A percentile compares a stretch with the other conserved stretches of the same genome.
Evolutionary conservation across 352 stramenopile genomes (phyloP).

Genomic region (Pythium sukuiense): DNA sequence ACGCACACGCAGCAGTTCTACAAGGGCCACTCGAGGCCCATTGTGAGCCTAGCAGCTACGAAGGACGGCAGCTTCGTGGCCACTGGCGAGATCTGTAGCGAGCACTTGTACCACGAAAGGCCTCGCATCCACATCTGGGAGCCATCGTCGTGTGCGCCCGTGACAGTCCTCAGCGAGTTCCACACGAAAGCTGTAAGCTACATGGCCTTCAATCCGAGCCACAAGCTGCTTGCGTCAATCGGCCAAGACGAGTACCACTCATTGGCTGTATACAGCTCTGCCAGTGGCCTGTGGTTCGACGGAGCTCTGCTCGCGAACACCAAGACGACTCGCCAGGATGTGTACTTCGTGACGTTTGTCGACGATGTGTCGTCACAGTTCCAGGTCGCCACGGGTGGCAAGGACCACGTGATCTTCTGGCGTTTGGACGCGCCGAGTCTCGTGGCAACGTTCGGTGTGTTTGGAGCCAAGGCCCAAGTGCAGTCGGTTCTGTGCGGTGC

Average conservation of each 20-base stretch:
- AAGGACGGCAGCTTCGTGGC: constrained; percentile 60
- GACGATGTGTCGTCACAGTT: constrained; percentile 46
- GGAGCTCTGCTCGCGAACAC: constrained; percentile 48
- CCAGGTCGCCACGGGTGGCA: constrained; percentile 59
- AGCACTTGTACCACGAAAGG: constrained; percentile 50
- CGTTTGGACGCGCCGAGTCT: constrained; percentile 50
- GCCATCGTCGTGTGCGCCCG: constrained; percentile 46
- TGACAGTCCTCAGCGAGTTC: constrained; percentile 58
- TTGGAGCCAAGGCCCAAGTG: constrained; percentile 54
- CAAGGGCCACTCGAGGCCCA: constrained; percentile 48
- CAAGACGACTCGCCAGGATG: constrained; percentile 47
- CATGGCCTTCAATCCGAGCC: constrained; percentile 50
- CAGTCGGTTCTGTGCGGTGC: constrained; percentile 63
- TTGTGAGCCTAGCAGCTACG: constrained; percentile 50
- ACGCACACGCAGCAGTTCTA: constrained; percentile 75
- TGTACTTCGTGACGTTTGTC: constrained; percentile 65
- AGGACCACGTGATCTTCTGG: constrained; percentile 77
- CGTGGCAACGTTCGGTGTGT: constrained; percentile 55
- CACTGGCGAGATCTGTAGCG: constrained; percentile 68
- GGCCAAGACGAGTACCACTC: constrained; percentile 80
- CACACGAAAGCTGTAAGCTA: constrained; percentile 69
- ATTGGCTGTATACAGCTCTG: constrained; percentile 63
- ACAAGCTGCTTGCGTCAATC: constrained; percentile 54
- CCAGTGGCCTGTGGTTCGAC: constrained; percentile 63
- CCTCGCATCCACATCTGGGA: constrained; percentile 80